These are phyloP conservation scores for Cyberlindnera amylophila DNA, from an alignment of 805 yeast species.

Conservation along the genomic window DNA sequence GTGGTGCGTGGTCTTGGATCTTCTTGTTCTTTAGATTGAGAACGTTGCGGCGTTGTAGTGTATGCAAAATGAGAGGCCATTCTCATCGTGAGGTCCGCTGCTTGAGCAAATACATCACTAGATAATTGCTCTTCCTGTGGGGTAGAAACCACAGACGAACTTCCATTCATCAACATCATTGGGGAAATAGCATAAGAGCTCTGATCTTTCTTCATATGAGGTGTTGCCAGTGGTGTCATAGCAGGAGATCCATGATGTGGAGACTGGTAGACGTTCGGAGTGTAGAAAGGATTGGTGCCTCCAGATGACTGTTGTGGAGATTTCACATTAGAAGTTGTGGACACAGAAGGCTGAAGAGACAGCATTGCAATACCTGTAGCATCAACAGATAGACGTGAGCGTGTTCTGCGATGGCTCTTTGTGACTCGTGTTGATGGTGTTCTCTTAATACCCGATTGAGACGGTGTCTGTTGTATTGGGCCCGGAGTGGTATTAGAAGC, in stretches of 20 bases:
- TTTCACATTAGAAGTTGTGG: too few relatives aligned
- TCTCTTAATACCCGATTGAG: slow-evolving; percentile 5
- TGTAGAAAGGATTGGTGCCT: slow-evolving; percentile 13
- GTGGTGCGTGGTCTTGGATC: neutral
- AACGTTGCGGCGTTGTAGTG: neutral
- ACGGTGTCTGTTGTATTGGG: slow-evolving; percentile 2
- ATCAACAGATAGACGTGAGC: slow-evolving; percentile 13
- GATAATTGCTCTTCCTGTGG: slow-evolving; percentile 6
- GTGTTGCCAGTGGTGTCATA: slow-evolving; percentile 10
- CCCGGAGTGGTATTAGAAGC: slow-evolving; percentile 1
- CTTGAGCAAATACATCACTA: slow-evolving; percentile 11
- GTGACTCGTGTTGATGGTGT: slow-evolving; percentile 12
- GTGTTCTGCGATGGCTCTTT: slow-evolving; percentile 13
- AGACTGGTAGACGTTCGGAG: slow-evolving; percentile 5
- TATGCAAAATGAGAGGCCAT: slow-evolving; percentile 14
- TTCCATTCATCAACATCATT: slow-evolving; percentile 9
- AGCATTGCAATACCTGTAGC: slow-evolving; percentile 10
- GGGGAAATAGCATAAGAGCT: slow-evolving; percentile 8
- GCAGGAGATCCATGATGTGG: slow-evolving; percentile 9
- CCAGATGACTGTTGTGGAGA: too few relatives aligned
- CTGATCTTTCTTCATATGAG: slow-evolving; percentile 2
- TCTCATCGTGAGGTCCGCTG: slow-evolving; percentile 12
- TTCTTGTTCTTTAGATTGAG: too few relatives aligned
- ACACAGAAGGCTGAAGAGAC: neutral
- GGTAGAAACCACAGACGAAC: neutral